Base-by-base conservation (phyloP, 495 filamentous ascomycete genomes). In the Xylaria bambusicola region DNA sequence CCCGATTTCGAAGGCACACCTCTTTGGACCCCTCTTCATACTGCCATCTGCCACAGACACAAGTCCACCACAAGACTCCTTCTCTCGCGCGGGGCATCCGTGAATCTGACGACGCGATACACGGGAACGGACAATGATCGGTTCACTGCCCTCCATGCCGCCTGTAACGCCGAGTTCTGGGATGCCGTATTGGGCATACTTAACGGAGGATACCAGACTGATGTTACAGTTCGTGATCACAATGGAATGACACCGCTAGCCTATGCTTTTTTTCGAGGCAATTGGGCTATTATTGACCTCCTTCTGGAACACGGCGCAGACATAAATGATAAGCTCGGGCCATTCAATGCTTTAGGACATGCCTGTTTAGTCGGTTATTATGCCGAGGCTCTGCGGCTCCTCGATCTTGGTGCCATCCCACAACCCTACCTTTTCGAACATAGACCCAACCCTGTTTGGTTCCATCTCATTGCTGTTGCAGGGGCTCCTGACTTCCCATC, bases 331-430 rank as follows among this genome's bases (percentile, higher is more conserved):
- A 59, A 62, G 23, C 55, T 60, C 15, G 67, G 69, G 2, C 52
- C 65, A 36, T 66, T 71, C 47, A 71, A 70, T 2, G 67, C 73
- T n/a, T 49, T 77, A 13, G 71, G 73, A 3, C 69, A 77, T 44
- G 71, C 73, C 0, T 77, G 73, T 36, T 59, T 65, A 1, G n/a
- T 70, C 6, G 62, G 71, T 6, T 35, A 69, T 35, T 77, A 70
- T 36, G 66, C 58, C 0, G 70, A 61, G 1, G 73, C 68, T 23
- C 62, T 70, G 45, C 46, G 62, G 13, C 31, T 77, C 45, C 58
- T 74, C 20, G 68, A 71, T 6, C 61, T 74, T 8, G 74, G 72
- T 36, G 71, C 42, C 12, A 56, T 40, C 3, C 42, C 42, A 10
- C 27, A 56, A 24, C 29, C 29, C 29, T 33, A 33, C 10, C n/a